Conservation (phyloP, 371 early-diverging fungal genomes). For the Entomophthora muscae region DNA sequence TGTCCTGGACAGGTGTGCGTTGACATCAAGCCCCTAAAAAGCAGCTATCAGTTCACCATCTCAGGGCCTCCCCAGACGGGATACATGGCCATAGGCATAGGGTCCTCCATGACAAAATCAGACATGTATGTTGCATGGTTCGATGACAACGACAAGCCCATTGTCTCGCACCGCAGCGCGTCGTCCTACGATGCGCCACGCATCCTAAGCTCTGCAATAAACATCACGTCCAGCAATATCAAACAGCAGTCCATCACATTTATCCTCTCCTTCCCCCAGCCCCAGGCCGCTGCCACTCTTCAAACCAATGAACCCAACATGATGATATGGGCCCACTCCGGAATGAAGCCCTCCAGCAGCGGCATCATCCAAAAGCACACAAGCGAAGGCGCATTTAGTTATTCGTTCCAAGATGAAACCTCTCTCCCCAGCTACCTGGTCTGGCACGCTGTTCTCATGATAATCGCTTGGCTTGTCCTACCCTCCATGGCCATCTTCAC, state of each 20-base stretch:
- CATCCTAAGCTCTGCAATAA: neutral
- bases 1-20: neutral
- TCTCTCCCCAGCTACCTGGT: neutral
- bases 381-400: neutral
- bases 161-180: neutral
- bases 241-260: neutral
- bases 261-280: neutral
- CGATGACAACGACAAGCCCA: neutral
- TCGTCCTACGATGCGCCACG: neutral
- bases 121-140: neutral
- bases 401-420: neutral
- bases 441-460: conserved; percentile 3
- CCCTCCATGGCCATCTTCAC: conserved; percentile 7
- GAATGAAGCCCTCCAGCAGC: neutral
- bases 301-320: neutral
- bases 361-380: neutral
- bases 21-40: neutral
- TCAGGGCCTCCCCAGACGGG: neutral
- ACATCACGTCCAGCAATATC: neutral
- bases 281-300: neutral
- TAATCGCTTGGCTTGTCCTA: conserved; percentile 6
- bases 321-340: neutral
- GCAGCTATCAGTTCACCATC: neutral
- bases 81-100: neutral
- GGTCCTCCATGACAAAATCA: neutral